Percentiles rank a stretch among this genome's conserved stretches.
Evolutionary conservation across 768 basidiomycete species (phyloP).

Genomic region (Lactarius tabidus): DNA sequence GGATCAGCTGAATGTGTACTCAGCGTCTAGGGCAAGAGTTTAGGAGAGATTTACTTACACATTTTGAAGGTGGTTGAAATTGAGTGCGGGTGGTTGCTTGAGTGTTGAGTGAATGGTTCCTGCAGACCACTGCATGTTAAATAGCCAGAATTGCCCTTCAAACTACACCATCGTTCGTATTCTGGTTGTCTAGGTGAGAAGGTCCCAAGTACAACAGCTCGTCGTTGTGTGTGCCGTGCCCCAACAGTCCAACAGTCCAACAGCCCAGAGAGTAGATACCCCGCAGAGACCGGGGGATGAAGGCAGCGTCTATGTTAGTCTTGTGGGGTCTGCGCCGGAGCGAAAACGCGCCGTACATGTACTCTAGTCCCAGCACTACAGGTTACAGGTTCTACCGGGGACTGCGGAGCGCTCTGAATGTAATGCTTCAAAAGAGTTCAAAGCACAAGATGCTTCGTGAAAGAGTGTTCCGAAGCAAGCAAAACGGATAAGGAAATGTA

Average conservation of each 20-base stretch:
- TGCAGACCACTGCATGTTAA: not conserved
- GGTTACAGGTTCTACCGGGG: not conserved
- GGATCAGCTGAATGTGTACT: not conserved
- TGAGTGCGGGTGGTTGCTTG: not conserved
- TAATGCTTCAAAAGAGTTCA: not conserved
- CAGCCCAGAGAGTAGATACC: not conserved
- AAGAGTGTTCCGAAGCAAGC: not conserved
- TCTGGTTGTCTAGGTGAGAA: not conserved
- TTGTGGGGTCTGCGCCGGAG: not conserved
- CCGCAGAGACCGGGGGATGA: not conserved
- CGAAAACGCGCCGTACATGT: not conserved
- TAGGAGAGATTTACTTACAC: not conserved
- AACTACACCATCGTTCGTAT: not conserved
- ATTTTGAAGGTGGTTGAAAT: not conserved
- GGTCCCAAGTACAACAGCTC: conserved; percentile 15
- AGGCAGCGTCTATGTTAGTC: not conserved
- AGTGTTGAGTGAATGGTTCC: not conserved
- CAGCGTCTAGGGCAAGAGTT: not conserved
- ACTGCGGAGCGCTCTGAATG: conserved; percentile 7
- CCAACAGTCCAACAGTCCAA: not conserved
- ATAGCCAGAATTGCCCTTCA: conserved; percentile 1
- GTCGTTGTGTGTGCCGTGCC: conserved; percentile 2
- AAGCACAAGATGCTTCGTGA: not conserved
- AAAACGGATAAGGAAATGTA: not conserved
- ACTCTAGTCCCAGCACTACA: not conserved